These are phyloP conservation scores for Colletotrichum sp. DNA, from an alignment of 2,329 filamentous ascomycete genomes.

Conservation along the genomic window DNA sequence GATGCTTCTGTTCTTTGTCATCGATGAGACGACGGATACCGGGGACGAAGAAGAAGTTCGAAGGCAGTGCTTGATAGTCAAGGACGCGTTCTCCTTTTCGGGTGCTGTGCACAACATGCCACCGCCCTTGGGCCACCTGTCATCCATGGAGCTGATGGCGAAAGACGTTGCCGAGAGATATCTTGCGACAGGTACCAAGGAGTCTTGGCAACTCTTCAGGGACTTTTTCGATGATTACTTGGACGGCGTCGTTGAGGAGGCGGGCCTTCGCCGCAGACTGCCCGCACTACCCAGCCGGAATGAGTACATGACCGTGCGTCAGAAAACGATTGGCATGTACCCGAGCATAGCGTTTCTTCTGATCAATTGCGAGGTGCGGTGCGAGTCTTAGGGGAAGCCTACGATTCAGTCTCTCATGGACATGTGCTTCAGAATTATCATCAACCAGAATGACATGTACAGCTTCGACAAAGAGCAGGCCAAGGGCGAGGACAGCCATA, in stretches of 20 bases:
- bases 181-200: fast-evolving
- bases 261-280: background rate
- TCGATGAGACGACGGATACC: background rate
- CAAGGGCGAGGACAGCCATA: background rate
- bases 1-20: background rate
- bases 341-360: background rate
- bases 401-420: background rate
- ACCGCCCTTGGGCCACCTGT: fast-evolving
- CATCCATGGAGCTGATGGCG: background rate
- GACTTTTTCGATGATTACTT: background rate
- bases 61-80: background rate
- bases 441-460: background rate
- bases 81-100: background rate
- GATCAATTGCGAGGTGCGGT: background rate
- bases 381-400: background rate
- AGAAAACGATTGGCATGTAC: background rate
- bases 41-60: background rate
- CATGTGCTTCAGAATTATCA: background rate
- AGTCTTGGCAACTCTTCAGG: background rate
- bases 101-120: background rate
- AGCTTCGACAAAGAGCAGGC: background rate
- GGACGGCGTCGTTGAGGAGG: background rate
- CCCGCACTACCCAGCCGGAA: background rate
- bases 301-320: background rate
- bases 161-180: background rate